Percentiles rank a stretch among this genome's conserved stretches.
Evolutionary conservation across 768 basidiomycete species (phyloP).

Genomic region (Tylopilus subfusipes): DNA sequence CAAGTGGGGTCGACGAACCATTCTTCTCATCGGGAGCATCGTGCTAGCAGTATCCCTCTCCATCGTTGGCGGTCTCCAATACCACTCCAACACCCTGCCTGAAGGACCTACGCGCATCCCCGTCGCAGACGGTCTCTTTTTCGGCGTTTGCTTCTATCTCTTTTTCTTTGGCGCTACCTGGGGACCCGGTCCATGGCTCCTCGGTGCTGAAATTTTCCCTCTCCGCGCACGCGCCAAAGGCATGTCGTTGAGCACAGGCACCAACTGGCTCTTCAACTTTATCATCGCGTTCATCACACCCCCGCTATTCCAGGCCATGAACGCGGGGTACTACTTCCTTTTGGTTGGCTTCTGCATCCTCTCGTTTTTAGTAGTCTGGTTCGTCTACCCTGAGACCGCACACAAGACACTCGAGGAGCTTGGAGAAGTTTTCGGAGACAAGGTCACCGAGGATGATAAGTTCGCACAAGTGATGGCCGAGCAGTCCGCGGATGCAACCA

Average conservation of each 20-base stretch:
- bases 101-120: slow-evolving; percentile 28
- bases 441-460: slow-evolving; percentile 22
- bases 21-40: slow-evolving; percentile 46
- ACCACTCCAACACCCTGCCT: slow-evolving; percentile 38
- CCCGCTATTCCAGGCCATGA: slow-evolving; percentile 51
- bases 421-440: slow-evolving; percentile 46
- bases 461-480: slow-evolving; percentile 15
- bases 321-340: slow-evolving; percentile 50
- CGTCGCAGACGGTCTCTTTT: slow-evolving; percentile 37
- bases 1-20: slow-evolving; percentile 46
- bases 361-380: slow-evolving; percentile 44
- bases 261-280: slow-evolving; percentile 36
- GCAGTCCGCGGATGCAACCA: slow-evolving; percentile 11
- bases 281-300: slow-evolving; percentile 50
- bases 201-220: slow-evolving; percentile 50
- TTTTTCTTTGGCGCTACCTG: slow-evolving; percentile 57
- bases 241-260: slow-evolving; percentile 36
- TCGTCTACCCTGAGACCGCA: slow-evolving; percentile 50
- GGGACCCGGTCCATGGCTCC: slow-evolving; percentile 54
- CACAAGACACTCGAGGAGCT: slow-evolving; percentile 47
- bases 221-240: slow-evolving; percentile 38
- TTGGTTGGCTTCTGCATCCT: slow-evolving; percentile 44
- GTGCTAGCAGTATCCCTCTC: slow-evolving; percentile 44
- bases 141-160: slow-evolving; percentile 53
- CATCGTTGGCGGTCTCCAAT: slow-evolving; percentile 52